phyloP scores from a whole-genome alignment of 768 basidiomycete species.

The Phanerochaete sordida region DNA sequence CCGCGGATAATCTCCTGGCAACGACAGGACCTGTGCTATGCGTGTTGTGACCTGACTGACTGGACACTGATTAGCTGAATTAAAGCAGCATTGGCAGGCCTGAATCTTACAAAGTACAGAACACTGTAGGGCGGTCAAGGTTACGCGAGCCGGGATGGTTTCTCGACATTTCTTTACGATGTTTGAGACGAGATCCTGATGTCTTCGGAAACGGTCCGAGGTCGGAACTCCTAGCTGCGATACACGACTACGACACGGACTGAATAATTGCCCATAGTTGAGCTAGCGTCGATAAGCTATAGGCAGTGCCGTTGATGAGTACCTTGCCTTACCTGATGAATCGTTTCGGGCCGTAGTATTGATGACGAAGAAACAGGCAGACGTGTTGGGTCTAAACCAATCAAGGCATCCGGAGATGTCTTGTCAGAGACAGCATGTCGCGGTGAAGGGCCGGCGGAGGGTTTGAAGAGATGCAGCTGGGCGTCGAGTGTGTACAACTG shows the following conservation, averaged over 20 bases:
- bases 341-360: not conserved
- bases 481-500: conserved; percentile 60
- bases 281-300: conserved; percentile 2
- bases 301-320: conserved; percentile 4
- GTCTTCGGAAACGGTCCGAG: too few relatives aligned
- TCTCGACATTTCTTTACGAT: not conserved
- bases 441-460: not conserved
- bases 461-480: conserved; percentile 20
- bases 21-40: conserved; percentile 22
- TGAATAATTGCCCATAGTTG: conserved; percentile 9
- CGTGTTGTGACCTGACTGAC: conserved; percentile 9
- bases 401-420: not conserved
- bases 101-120: not conserved
- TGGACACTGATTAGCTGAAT: not conserved
- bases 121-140: not conserved
- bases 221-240: too few relatives aligned
- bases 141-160: too few relatives aligned
- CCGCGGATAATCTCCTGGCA: conserved; percentile 17
- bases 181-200: too few relatives aligned
- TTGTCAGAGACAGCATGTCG: not conserved
- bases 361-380: not conserved
- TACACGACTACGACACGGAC: not conserved
- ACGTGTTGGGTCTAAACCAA: not conserved
- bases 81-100: not conserved
- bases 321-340: conserved; percentile 7